A percentile compares a stretch with the other conserved stretches of the same genome.
Evolutionary conservation across 352 stramenopile species (phyloP).

Genomic region (Globisporangium barbulae): DNA sequence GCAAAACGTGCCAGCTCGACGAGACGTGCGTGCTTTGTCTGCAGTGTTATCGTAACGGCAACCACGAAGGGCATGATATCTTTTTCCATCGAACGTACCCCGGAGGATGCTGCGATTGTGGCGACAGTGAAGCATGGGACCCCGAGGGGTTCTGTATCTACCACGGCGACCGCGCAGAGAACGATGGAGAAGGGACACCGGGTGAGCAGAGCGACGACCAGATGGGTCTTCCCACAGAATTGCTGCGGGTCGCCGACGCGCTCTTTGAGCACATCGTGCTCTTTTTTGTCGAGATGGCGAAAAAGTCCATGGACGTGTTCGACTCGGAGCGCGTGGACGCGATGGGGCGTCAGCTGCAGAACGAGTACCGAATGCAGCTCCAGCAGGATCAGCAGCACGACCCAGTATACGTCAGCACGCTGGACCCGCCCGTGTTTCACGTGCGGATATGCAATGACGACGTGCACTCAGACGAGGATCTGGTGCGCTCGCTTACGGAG

Average conservation of each 20-base stretch:
- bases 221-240: constrained; percentile 27
- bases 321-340: constrained; percentile 53
- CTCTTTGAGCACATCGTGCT: constrained; percentile 73
- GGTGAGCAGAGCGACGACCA: constrained; percentile 21
- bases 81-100: constrained; percentile 80
- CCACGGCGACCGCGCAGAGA: constrained; percentile 65
- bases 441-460: constrained; percentile 98
- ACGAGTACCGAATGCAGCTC: constrained; percentile 22
- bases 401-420: constrained; percentile 13
- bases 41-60: constrained; percentile 92
- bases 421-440: constrained; percentile 60
- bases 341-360: constrained; percentile 40
- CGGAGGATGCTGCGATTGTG: constrained; percentile 97
- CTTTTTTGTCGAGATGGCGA: constrained; percentile 73
- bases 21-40: constrained; percentile 97
- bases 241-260: constrained; percentile 52
- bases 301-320: constrained; percentile 68
- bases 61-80: constrained; percentile 95
- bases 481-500: constrained; percentile 90
- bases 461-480: constrained; percentile 97
- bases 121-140: constrained; percentile 96
- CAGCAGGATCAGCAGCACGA: constrained; percentile 20
- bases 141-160: constrained; percentile 91
- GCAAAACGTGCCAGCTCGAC: constrained; percentile 97
- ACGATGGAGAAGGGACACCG: constrained; percentile 16